These are phyloP conservation scores for Neurospora sp. DNA, from an alignment of 495 filamentous ascomycete species.

Conservation along the genomic window DNA sequence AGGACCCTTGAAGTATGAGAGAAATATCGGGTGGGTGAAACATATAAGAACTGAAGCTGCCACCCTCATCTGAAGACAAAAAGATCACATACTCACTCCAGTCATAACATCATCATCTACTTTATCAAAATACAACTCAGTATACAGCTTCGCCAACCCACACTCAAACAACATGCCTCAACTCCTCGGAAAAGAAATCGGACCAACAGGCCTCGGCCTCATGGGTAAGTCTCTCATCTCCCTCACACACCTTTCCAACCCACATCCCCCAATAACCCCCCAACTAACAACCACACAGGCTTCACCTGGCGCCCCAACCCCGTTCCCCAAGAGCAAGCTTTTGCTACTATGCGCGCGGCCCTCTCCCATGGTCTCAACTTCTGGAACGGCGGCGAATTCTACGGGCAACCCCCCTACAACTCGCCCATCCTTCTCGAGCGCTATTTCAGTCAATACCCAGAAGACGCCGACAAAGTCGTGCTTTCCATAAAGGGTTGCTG, in stretches of 20 bases:
- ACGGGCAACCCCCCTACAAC: conserved; percentile 61
- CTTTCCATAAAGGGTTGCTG: conserved; percentile 53
- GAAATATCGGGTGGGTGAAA: not conserved
- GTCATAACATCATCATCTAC: not conserved
- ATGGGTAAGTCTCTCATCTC: conserved; percentile 33
- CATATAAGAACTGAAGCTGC: not conserved
- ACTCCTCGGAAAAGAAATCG: conserved; percentile 40
- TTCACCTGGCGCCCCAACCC: conserved; percentile 63
- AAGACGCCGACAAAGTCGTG: conserved; percentile 56
- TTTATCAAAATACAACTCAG: not conserved
- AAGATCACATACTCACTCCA: not conserved
- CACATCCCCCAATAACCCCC: not conserved
- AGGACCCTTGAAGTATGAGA: not conserved
- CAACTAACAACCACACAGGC: conserved; percentile 29
- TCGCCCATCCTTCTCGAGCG: conserved; percentile 50
- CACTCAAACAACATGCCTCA: conserved; percentile 31
- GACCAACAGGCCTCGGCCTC: conserved; percentile 47
- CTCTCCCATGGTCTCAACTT: conserved; percentile 55
- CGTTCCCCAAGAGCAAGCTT: conserved; percentile 48
- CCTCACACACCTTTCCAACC: not conserved
- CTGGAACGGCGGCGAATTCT: conserved; percentile 78
- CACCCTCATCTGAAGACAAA: not conserved
- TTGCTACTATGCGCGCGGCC: conserved; percentile 57
- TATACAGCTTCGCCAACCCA: not conserved
- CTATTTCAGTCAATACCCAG: conserved; percentile 61